These are phyloP conservation scores for Candida koratica DNA, from an alignment of 805 yeast species.

Conservation along the genomic window DNA sequence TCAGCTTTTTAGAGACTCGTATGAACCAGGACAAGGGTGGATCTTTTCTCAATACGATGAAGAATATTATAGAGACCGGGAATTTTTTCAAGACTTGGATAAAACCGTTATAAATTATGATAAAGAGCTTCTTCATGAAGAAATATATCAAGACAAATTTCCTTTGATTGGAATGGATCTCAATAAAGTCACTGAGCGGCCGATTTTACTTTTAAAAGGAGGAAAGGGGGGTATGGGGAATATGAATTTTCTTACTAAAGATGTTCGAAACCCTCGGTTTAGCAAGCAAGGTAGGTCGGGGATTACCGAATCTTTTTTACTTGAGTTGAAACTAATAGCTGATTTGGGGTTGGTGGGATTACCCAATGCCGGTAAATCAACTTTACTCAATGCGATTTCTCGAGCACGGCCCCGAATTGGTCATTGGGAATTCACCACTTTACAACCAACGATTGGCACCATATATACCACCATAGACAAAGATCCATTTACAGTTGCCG, in stretches of 20 bases:
- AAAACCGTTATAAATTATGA: conserved; percentile 66
- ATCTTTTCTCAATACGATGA: conserved; percentile 73
- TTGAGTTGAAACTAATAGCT: conserved; percentile 85
- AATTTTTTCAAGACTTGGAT: conserved; percentile 63
- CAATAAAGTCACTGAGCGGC: conserved; percentile 54
- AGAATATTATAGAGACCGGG: conserved; percentile 61
- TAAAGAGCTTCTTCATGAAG: conserved; percentile 51
- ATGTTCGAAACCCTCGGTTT: conserved; percentile 86
- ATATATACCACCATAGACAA: conserved; percentile 61
- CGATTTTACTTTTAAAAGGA: conserved; percentile 70
- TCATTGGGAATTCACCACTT: conserved; percentile 94
- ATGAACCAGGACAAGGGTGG: conserved; percentile 82
- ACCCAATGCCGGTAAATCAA: conserved; percentile 96
- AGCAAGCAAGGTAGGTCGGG: conserved; percentile 76
- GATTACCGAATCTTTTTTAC: conserved; percentile 59
- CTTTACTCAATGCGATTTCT: conserved; percentile 80
- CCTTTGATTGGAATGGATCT: conserved; percentile 84
- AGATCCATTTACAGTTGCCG: conserved; percentile 86
- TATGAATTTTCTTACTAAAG: conserved; percentile 84
- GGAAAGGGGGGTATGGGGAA: conserved; percentile 96
- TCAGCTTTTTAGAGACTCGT: conserved; percentile 63
- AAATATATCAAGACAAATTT: conserved; percentile 59
- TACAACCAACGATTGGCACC: conserved; percentile 90
- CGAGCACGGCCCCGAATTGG: conserved; percentile 89
- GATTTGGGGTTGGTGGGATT: conserved; percentile 92